phyloP scores from a whole-genome alignment of 345 rosid species.

The Populus euphratica region DNA sequence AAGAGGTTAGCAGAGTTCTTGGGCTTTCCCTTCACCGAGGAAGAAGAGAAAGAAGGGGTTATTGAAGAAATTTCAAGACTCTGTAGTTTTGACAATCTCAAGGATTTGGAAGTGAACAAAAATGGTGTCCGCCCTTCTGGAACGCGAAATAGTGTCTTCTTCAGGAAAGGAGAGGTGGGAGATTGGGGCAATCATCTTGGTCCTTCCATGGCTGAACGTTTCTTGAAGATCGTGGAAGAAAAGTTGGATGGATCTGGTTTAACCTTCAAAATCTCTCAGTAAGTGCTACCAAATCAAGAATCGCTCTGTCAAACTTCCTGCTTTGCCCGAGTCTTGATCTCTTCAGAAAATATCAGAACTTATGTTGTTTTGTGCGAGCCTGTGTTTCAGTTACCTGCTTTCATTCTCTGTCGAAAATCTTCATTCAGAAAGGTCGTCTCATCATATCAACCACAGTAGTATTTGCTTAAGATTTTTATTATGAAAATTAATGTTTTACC shows the following conservation, averaged over 20 bases:
- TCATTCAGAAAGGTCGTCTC: too few species aligned
- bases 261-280: conserved; percentile 26
- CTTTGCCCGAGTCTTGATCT: too few species aligned
- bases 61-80: conserved; percentile 9
- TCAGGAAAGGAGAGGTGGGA: conserved; percentile 19
- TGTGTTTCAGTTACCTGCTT: too few species aligned
- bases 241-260: conserved; percentile 49
- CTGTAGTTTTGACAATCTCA: conserved; percentile 18
- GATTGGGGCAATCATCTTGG: conserved; percentile 17
- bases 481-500: too few species aligned
- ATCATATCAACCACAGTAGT: too few species aligned
- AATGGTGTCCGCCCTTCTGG: background rate
- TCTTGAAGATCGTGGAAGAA: conserved; percentile 31
- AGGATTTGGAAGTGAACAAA: conserved; percentile 18
- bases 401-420: too few species aligned
- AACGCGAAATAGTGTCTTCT: background rate
- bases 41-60: conserved; percentile 12
- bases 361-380: too few species aligned
- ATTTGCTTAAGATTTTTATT: too few species aligned
- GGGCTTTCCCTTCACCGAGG: conserved; percentile 3
- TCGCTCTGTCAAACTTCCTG: too few species aligned
- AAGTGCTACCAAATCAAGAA: too few species aligned
- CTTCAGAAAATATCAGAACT: too few species aligned
- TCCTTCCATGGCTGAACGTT: conserved; percentile 14
- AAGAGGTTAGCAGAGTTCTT: conserved; percentile 20